phyloP scores from a whole-genome alignment of 2,329 filamentous ascomycete species.

The Penicillium sp. region DNA sequence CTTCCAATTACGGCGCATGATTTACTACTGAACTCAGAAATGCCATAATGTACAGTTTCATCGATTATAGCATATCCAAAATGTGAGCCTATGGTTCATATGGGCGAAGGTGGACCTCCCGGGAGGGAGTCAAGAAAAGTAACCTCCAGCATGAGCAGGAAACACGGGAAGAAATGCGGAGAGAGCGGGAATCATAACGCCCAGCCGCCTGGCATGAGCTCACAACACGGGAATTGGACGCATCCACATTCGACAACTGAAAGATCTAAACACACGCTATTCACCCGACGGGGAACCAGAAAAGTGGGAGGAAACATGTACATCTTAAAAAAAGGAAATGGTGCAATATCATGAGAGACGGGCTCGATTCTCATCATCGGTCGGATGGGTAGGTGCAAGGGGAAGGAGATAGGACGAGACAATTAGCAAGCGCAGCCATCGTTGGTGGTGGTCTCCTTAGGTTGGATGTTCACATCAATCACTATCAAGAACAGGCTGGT shows the following conservation, averaged over 20 bases:
- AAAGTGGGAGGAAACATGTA: conserved; percentile 36
- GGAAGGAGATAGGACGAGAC: conserved; percentile 5
- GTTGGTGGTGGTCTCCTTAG: conserved; percentile 63
- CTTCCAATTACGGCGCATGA: too few species aligned
- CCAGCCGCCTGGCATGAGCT: conserved; percentile 16
- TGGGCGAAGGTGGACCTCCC: conserved; percentile 9
- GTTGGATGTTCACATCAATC: conserved; percentile 89
- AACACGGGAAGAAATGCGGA: conserved; percentile 20
- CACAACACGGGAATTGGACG: conserved; percentile 14
- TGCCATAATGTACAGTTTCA: conserved; percentile 26
- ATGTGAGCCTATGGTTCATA: conserved; percentile 14
- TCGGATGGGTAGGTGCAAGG: conserved; percentile 12
- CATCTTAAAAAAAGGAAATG: conserved; percentile 34
- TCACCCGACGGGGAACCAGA: conserved; percentile 26
- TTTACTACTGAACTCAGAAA: not conserved
- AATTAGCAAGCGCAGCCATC: conserved; percentile 67
- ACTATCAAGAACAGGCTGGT: conserved; percentile 60
- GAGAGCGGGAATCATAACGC: conserved; percentile 22
- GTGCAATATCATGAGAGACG: conserved; percentile 38
- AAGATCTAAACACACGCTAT: conserved; percentile 33
- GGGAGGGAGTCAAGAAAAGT: conserved; percentile 11
- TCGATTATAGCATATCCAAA: conserved; percentile 21
- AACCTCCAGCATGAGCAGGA: conserved; percentile 12
- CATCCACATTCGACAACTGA: conserved; percentile 17
- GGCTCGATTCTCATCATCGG: conserved; percentile 31